These are phyloP conservation scores for Cucumis cinereus DNA, from an alignment of 306 rosid genomes.

Conservation along the genomic window DNA sequence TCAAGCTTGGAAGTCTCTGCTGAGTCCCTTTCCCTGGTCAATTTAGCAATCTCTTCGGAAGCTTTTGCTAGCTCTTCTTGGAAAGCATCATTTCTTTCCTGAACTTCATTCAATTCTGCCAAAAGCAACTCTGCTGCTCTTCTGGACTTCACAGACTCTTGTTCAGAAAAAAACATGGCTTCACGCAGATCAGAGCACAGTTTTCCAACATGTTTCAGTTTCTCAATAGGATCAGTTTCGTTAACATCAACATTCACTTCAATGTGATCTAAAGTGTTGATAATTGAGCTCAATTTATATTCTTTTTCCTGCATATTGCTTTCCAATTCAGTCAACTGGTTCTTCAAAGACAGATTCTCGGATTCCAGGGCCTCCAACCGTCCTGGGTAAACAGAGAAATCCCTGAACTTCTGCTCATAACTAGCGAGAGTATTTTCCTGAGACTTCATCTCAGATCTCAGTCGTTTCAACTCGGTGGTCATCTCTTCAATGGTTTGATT, in stretches of 20 bases:
- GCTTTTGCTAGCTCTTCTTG: constrained; percentile 73
- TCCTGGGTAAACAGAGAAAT: constrained; percentile 44
- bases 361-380: constrained; percentile 57
- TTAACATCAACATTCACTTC: constrained; percentile 40
- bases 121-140: constrained; percentile 86
- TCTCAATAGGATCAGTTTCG: constrained; percentile 48
- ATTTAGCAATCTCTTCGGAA: constrained; percentile 42
- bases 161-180: constrained; percentile 46
- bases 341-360: constrained; percentile 46
- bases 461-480: constrained; percentile 41
- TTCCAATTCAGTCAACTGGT: constrained; percentile 48
- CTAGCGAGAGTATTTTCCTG: constrained; percentile 38
- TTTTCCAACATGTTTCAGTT: constrained; percentile 49
- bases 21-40: constrained; percentile 52
- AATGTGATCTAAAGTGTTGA: constrained; percentile 41
- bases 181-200: constrained; percentile 36
- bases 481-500: constrained; percentile 61
- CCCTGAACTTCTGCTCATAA: constrained; percentile 44
- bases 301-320: constrained; percentile 54
- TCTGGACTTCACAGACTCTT: constrained; percentile 66
- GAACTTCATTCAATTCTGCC: constrained; percentile 92
- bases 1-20: constrained; percentile 58
- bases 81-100: constrained; percentile 88
- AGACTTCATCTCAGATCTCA: constrained; percentile 50
- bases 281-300: constrained; percentile 31